phyloP scores from a whole-genome alignment of 768 basidiomycete species.

The Termitomyces bulborhizus region DNA sequence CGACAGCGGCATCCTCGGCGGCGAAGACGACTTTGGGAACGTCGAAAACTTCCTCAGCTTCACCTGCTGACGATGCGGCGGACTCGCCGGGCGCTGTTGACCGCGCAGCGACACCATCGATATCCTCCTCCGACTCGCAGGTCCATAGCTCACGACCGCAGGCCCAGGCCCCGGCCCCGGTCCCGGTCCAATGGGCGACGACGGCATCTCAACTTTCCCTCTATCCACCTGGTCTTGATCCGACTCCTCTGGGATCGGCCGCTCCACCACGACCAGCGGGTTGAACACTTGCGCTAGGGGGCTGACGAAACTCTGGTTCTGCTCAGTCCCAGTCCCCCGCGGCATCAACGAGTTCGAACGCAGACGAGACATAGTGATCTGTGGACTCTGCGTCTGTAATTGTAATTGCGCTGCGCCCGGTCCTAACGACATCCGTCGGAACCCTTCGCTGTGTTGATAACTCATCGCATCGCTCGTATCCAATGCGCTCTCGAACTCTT shows the following conservation, averaged over 20 bases:
- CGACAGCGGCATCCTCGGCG: background rate
- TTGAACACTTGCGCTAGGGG: slow-evolving; percentile 75
- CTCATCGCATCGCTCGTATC: slow-evolving; percentile 36
- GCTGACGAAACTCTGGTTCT: slow-evolving; percentile 36
- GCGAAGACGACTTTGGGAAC: slow-evolving; percentile 14
- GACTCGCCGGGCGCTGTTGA: slow-evolving; percentile 9
- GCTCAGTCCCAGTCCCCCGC: slow-evolving; percentile 16
- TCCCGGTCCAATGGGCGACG: background rate
- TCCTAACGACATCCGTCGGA: slow-evolving; percentile 8
- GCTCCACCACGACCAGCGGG: slow-evolving; percentile 52
- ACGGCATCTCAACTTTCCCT: too few species aligned
- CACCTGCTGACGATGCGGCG: slow-evolving; percentile 13
- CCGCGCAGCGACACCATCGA: slow-evolving; percentile 24
- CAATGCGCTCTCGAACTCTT: slow-evolving; percentile 55
- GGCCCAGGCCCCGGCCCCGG: slow-evolving; percentile 14
- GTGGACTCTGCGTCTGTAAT: slow-evolving; percentile 4
- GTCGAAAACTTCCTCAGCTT: slow-evolving; percentile 20
- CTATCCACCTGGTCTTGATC: background rate
- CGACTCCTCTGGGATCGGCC: slow-evolving; percentile 22
- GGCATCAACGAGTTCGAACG: slow-evolving; percentile 40
- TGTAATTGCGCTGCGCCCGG: background rate
- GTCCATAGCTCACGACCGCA: slow-evolving; percentile 35
- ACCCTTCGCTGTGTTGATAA: slow-evolving; percentile 14
- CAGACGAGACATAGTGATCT: slow-evolving; percentile 23
- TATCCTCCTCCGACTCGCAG: slow-evolving; percentile 34